phyloP scores from a whole-genome alignment of 208 protist species.

The Trichomonas gallinae region DNA sequence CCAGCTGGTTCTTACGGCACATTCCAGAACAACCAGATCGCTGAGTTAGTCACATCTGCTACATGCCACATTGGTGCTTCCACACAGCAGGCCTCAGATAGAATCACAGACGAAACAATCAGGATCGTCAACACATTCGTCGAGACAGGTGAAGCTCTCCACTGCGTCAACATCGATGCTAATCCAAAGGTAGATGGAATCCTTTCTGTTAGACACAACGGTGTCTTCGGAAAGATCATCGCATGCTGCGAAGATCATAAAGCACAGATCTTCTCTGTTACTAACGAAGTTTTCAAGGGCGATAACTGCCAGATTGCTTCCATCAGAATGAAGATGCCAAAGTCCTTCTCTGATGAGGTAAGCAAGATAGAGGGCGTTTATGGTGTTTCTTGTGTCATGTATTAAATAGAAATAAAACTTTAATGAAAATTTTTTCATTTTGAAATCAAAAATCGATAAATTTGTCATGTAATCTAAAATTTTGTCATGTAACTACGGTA shows the following conservation, averaged over 20 bases:
- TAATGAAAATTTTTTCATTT: too few species aligned
- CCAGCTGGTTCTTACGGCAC: background rate
- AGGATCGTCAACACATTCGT: background rate
- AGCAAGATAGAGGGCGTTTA: background rate
- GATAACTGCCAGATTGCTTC: background rate
- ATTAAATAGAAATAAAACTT: background rate
- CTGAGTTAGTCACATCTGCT: background rate
- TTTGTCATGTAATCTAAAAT: too few species aligned
- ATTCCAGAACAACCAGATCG: background rate
- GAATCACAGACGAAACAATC: background rate
- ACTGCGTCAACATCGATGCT: background rate
- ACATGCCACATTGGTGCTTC: slow-evolving; percentile 8
- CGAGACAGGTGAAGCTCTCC: background rate
- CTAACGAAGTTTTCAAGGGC: background rate
- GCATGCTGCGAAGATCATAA: background rate
- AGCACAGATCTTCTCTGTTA: background rate
- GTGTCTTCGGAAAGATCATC: background rate
- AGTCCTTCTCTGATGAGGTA: background rate
- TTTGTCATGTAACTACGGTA: too few species aligned
- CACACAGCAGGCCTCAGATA: background rate
- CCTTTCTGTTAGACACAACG: background rate
- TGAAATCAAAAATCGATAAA: too few species aligned
- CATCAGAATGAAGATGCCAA: background rate
- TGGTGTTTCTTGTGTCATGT: background rate
- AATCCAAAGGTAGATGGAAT: background rate